These are phyloP conservation scores for Tetracladium setigerum DNA, from an alignment of 495 filamentous ascomycete genomes.

Conservation along the genomic window DNA sequence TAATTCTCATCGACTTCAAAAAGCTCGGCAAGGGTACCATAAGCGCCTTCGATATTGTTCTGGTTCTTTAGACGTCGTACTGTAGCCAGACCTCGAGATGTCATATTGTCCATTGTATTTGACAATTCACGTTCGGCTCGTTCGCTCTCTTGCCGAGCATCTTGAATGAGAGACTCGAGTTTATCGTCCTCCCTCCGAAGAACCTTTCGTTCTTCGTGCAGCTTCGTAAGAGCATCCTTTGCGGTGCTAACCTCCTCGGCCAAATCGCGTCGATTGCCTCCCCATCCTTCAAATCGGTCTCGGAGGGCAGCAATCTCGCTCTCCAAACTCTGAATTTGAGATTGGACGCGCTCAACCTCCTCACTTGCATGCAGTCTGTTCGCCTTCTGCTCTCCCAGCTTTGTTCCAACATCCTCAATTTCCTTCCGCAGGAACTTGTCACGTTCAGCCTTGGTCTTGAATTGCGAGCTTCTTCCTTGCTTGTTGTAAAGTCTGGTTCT, in stretches of 20 bases:
- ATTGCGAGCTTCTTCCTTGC: conserved; percentile 83
- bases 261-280: conserved; percentile 61
- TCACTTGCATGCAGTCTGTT: conserved; percentile 77
- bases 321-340: conserved; percentile 63
- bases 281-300: conserved; percentile 68
- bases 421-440: conserved; percentile 77
- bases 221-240: conserved; percentile 70
- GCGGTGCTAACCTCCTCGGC: conserved; percentile 66
- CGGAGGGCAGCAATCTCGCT: conserved; percentile 62
- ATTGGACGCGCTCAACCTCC: conserved; percentile 70
- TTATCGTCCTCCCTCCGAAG: conserved; percentile 88
- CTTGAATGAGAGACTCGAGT: conserved; percentile 66
- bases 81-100: conserved; percentile 71
- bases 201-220: conserved; percentile 84
- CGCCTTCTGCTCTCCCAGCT: conserved; percentile 68
- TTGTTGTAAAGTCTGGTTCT: conserved; percentile 85
- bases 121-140: conserved; percentile 69
- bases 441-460: conserved; percentile 79
- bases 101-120: conserved; percentile 83
- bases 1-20: conserved; percentile 80
- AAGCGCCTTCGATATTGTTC: conserved; percentile 74
- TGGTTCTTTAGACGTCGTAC: conserved; percentile 74
- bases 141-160: conserved; percentile 64
- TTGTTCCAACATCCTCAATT: conserved; percentile 70
- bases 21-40: conserved; percentile 88